phyloP scores from a whole-genome alignment of 768 basidiomycete species.

The Pulveroboletus ravenelii region DNA sequence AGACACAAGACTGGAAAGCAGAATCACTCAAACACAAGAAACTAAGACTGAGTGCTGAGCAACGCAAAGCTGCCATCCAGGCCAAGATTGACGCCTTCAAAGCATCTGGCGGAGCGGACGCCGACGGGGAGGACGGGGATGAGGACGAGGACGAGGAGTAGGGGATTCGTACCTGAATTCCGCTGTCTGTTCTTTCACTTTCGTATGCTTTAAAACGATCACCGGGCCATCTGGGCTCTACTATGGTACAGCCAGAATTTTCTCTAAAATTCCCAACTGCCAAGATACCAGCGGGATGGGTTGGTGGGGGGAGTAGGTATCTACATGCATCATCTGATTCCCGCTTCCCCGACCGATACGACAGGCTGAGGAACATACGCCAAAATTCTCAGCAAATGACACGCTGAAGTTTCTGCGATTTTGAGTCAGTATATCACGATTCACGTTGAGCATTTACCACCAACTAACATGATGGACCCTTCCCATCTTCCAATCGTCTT shows the following conservation, averaged over 20 bases:
- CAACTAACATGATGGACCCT: conserved; percentile 65
- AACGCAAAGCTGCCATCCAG: conserved; percentile 78
- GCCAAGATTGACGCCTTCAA: conserved; percentile 90
- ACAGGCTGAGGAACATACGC: conserved; percentile 56
- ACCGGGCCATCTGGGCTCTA: conserved; percentile 6
- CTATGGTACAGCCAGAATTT: conserved; percentile 28
- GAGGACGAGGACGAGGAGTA: conserved; percentile 50
- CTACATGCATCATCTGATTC: conserved; percentile 38
- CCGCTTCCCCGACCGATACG: conserved; percentile 41
- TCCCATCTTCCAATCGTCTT: conserved; percentile 72
- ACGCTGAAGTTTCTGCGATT: conserved; percentile 60
- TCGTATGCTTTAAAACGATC: conserved; percentile 10
- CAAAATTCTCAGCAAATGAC: conserved; percentile 44
- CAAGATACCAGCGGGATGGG: conserved; percentile 45
- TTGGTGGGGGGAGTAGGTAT: conserved; percentile 37
- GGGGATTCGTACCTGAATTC: conserved; percentile 18
- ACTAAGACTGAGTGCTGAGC: conserved; percentile 62
- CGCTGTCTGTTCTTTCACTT: background rate
- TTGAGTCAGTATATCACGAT: conserved; percentile 4
- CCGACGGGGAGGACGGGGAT: conserved; percentile 41
- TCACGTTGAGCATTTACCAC: background rate
- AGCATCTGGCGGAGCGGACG: conserved; percentile 46
- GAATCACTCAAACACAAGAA: conserved; percentile 72
- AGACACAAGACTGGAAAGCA: conserved; percentile 87
- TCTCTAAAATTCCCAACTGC: conserved; percentile 48